Evolutionary conservation across 1,284 basidiomycete species (phyloP).

Genomic region (Malassezia slooffiae): DNA sequence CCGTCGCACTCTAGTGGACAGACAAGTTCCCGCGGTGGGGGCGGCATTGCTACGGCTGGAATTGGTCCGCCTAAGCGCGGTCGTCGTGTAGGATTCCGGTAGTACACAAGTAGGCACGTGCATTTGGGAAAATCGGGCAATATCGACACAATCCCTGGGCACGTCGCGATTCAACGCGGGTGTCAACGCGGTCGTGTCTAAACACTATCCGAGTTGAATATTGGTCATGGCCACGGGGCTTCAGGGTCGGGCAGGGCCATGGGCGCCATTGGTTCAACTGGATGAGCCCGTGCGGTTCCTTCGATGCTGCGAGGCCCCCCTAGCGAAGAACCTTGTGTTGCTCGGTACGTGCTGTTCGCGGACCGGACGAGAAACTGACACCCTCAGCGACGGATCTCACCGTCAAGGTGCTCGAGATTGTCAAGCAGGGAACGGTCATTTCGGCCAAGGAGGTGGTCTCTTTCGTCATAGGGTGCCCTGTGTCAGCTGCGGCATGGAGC

Average conservation of each 20-base stretch:
- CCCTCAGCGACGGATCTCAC: constrained; percentile 3
- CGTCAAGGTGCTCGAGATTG: constrained; percentile 3
- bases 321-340: constrained; percentile 8
- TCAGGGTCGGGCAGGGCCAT: constrained; percentile 7
- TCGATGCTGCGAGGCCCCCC: constrained; percentile 11
- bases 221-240: constrained; percentile 6
- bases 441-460: too few species aligned
- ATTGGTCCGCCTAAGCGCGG: constrained; percentile 4
- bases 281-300: constrained; percentile 3
- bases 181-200: too few species aligned
- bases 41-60: constrained; percentile 11
- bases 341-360: constrained; percentile 8
- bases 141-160: too few species aligned
- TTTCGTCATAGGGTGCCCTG: constrained; percentile 5
- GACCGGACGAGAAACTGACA: too few species aligned
- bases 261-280: constrained; percentile 9
- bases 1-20: background rate
- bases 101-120: background rate
- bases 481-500: constrained; percentile 6
- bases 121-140: constrained; percentile 1
- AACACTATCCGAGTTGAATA: too few species aligned
- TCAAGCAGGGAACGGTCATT: too few species aligned
- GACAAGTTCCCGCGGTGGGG: background rate
- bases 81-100: constrained; percentile 3
- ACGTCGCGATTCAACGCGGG: too few species aligned